These are phyloP conservation scores for Skeletonema grethae DNA, from an alignment of 108 stramenopile genomes.

Conservation along the genomic window DNA sequence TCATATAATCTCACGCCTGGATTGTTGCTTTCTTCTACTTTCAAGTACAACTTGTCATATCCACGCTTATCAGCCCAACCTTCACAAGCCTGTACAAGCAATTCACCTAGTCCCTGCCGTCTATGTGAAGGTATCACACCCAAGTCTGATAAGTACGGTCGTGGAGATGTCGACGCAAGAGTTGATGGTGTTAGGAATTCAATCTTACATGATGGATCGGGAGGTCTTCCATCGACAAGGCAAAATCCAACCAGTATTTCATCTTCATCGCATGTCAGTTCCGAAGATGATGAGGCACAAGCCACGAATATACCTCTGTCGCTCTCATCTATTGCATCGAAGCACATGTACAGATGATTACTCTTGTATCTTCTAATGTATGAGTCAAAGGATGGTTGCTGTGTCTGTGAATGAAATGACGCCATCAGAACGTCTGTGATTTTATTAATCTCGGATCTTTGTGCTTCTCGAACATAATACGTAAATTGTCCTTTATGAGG, in stretches of 20 bases:
- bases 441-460: constrained; percentile 34
- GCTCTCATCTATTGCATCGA: constrained; percentile 27
- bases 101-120: constrained; percentile 27
- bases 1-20: constrained; percentile 23
- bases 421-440: constrained; percentile 40
- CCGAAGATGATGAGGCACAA: constrained; percentile 20
- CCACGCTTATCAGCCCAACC: constrained; percentile 26
- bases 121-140: constrained; percentile 36
- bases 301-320: constrained; percentile 42
- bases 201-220: constrained; percentile 33
- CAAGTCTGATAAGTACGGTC: constrained; percentile 45
- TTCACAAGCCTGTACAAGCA: constrained; percentile 33
- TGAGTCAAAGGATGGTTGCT: constrained; percentile 37
- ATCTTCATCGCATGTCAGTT: not conserved
- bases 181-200: constrained; percentile 40
- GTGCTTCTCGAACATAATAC: constrained; percentile 34
- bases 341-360: constrained; percentile 43
- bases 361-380: constrained; percentile 45
- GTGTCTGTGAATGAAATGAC: constrained; percentile 34
- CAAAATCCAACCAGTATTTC: constrained; percentile 44
- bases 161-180: constrained; percentile 32
- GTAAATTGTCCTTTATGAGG: constrained; percentile 4
- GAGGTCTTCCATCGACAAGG: constrained; percentile 31
- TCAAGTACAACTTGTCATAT: constrained; percentile 34
- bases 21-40: constrained; percentile 29